These are phyloP conservation scores for Dipodascus albidus DNA, from an alignment of 805 yeast species.

Conservation along the genomic window DNA sequence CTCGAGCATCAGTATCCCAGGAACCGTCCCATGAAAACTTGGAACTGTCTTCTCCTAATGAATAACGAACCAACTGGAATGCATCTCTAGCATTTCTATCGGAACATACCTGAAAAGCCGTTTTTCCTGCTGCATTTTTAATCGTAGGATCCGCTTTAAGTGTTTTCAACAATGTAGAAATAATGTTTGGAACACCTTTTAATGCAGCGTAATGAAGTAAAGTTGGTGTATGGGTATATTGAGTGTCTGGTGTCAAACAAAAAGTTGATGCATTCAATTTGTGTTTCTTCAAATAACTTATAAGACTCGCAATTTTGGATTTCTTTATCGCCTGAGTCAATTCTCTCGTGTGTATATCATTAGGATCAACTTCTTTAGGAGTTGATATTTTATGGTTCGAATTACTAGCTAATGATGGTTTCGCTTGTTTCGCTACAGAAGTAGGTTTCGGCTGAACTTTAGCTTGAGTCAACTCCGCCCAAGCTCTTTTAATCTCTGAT, in stretches of 20 bases:
- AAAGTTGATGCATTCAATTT: conserved; percentile 40
- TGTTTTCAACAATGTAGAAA: conserved; percentile 43
- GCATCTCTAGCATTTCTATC: conserved; percentile 31
- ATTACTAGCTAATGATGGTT: conserved; percentile 20
- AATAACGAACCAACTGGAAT: conserved; percentile 57
- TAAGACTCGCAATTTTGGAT: conserved; percentile 65
- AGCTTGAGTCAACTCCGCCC: conserved; percentile 66
- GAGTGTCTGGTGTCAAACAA: conserved; percentile 40
- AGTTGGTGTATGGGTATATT: conserved; percentile 52
- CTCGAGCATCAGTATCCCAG: conserved; percentile 52
- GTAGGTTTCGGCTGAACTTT: conserved; percentile 31
- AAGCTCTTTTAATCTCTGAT: conserved; percentile 67
- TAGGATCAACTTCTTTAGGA: conserved; percentile 21
- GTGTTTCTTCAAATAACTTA: conserved; percentile 49
- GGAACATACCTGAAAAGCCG: conserved; percentile 57
- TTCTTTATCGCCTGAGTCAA: conserved; percentile 50
- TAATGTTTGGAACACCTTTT: conserved; percentile 55
- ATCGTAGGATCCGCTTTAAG: conserved; percentile 63
- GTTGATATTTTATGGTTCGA: conserved; percentile 21
- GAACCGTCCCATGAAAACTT: conserved; percentile 30
- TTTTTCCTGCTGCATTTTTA: conserved; percentile 40
- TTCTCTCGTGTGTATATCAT: conserved; percentile 46
- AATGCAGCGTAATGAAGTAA: conserved; percentile 69
- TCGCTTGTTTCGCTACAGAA: conserved; percentile 9
- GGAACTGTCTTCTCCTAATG: conserved; percentile 48